Base-by-base conservation (phyloP, 768 basidiomycete genomes). In the Boletus reticuloceps region DNA sequence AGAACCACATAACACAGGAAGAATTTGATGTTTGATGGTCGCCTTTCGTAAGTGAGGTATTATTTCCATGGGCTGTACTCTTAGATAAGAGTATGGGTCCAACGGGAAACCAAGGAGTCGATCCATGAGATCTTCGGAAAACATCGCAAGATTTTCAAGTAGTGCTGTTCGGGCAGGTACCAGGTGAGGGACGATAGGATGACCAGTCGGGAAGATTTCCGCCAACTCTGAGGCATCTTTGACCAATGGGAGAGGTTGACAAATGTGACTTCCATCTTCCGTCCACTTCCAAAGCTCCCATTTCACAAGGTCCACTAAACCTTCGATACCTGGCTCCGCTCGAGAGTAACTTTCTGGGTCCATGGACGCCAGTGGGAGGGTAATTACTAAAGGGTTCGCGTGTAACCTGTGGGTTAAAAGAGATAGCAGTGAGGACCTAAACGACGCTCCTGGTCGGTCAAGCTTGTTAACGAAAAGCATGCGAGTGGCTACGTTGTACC, bases 391-490 rank as follows among this genome's bases (percentile, higher is more conserved):
- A 2, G 92, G 92, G 49, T 83, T 83, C 3, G 84, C 81, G 63
- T 94, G 92, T 38, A 94, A 77, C 37, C 84, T 79, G 69, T 93
- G 82, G n/a, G 79, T 72, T 12, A 93, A 76, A 36, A 92, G 72
- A 29, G 92, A 94, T n/a, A 78, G 61, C 7, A 92, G 60, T 1
- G 91, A 91, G 6, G 82, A 77, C 54, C 77, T 77, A 64, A 91
- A 85, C 2, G 90, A 93, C 5, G 92, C 89, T 36, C 92, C 93
- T 27, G 92, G 82, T 47, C 92, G 83, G 69, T 94, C 92, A 43
- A 94, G 79, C 69, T 94, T 94, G 75, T 94, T 94, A 54, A 94
- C 70, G 70, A 94, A 92, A 61, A 94, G 76, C 49, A 94, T 79
- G 50, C 90, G 77, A 13, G 89, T 87, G 1, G 81, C 72, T 6